A percentile compares a stretch with the other conserved stretches of the same genome.
Conservation (phyloP, 371 early-diverging fungal genomes). For the Mucor velutinosus region DNA sequence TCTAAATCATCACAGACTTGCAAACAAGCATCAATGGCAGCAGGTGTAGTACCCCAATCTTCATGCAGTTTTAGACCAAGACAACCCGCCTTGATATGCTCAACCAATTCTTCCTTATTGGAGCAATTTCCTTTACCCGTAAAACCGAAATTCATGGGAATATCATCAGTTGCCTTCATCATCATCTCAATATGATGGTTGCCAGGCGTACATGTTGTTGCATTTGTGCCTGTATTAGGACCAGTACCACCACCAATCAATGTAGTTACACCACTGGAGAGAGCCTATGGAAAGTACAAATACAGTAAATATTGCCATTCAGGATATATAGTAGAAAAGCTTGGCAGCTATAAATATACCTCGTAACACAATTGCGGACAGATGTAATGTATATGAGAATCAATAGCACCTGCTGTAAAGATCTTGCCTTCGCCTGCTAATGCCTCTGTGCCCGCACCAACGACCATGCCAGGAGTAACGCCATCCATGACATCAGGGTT, state of each 20-base stretch:
- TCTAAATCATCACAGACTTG: constrained; percentile 85
- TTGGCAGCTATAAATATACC: constrained; percentile 32
- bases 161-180: constrained; percentile 83
- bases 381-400: constrained; percentile 91
- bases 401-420: constrained; percentile 91
- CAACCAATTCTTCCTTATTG: constrained; percentile 63
- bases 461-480: constrained; percentile 85
- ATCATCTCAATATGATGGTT: constrained; percentile 79
- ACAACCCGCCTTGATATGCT: constrained; percentile 87
- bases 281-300: constrained; percentile 49
- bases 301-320: background rate
- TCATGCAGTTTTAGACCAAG: constrained; percentile 93
- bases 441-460: constrained; percentile 89
- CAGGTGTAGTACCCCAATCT: constrained; percentile 94
- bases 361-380: constrained; percentile 86
- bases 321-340: background rate
- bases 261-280: constrained; percentile 87
- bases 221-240: constrained; percentile 92
- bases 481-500: constrained; percentile 95
- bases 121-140: constrained; percentile 93
- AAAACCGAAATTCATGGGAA: constrained; percentile 90
- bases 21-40: constrained; percentile 89
- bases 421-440: constrained; percentile 90
- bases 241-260: constrained; percentile 95
- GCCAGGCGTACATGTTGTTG: constrained; percentile 93